Evolutionary conservation across 148 eudicot species (phyloP), one percentile per base, ranked within the genome.

Genomic region (Fagopyrum homotropicum): DNA sequence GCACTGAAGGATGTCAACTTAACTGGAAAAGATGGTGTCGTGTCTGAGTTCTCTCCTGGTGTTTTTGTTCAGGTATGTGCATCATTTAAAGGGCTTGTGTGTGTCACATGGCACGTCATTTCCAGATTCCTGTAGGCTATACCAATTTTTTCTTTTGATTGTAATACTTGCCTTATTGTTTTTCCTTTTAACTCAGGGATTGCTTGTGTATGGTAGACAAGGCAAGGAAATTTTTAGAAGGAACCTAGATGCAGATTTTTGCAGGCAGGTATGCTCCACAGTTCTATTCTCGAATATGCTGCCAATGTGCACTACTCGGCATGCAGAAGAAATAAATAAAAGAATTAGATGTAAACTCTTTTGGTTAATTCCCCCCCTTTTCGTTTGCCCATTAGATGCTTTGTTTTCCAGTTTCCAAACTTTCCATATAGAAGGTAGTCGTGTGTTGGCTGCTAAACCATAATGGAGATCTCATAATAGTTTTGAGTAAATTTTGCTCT

Each of bases 161-260:
- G 2, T 66, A 66, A 35, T 71, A 47, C 71, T n/a, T 40, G 15
- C 69, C 64, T 72, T 29, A 50, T 73, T n/a, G 17, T 69, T 55
- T 40, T 16, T 77, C 75, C 48, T 76, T 54, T 47, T 72, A 49
- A 56, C 73, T 47, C 81, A 91, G 97, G 98, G 97, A 61, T 87
- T 94, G 83, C 89, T 91, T 81, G 96, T 94, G 52, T 94, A 94
- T 83, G 98, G 97, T 77, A 90, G 57, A 78, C 89, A 91, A 86
- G 98, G 98, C 66, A 89, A 79, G 71, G 98, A 94, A 85, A 92
- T 94, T 72, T 88, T 81, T 68, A 86, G 93, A 84, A 86, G 88
- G 77, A 87, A 78, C 80, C 85, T 94, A 79, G 92, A 92, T 84
- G 86, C 88, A 69, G 48, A 74, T 73, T 81, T 94, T 76, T 94